A percentile compares a stretch with the other conserved stretches of the same genome.
Evolutionary conservation across 1,139 yeast species (phyloP).

Genomic region (Yamadazyma sp.): DNA sequence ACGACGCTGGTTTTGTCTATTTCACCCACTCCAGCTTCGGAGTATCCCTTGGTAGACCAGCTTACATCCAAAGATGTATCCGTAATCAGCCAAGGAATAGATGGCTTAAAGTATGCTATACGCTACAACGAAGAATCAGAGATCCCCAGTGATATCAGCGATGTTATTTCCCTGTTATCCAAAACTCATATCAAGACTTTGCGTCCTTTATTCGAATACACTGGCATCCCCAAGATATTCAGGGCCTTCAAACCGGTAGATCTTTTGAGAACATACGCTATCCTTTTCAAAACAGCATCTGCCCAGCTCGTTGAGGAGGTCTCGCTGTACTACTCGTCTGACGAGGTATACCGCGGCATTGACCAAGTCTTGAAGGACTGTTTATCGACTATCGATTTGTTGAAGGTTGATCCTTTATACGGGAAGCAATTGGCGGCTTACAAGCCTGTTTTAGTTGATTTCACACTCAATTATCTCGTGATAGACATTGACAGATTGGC

Average conservation of each 20-base stretch:
- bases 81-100: conserved; percentile 32
- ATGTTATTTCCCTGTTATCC: conserved; percentile 5
- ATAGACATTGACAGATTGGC: conserved; percentile 6
- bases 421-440: conserved; percentile 38
- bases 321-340: conserved; percentile 24
- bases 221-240: conserved; percentile 4
- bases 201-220: conserved; percentile 8
- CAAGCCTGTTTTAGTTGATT: conserved; percentile 29
- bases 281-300: conserved; percentile 27
- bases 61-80: conserved; percentile 5
- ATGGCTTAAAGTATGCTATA: conserved; percentile 39
- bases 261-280: conserved; percentile 33
- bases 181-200: conserved; percentile 5
- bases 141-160: conserved; percentile 8
- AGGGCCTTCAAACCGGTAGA: conserved; percentile 31
- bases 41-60: conserved; percentile 10
- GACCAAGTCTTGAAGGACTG: conserved; percentile 29
- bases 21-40: conserved; percentile 6
- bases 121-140: conserved; percentile 29
- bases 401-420: conserved; percentile 30
- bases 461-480: conserved; percentile 29
- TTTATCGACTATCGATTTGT: conserved; percentile 31
- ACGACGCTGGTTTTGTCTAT: neutral
- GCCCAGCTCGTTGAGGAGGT: conserved; percentile 24
- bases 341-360: conserved; percentile 30